A percentile compares a stretch with the other conserved stretches of the same genome.
These are phyloP conservation scores for Heliosperma pusillum DNA, from an alignment of 148 eudicot species.

Conservation along the genomic window DNA sequence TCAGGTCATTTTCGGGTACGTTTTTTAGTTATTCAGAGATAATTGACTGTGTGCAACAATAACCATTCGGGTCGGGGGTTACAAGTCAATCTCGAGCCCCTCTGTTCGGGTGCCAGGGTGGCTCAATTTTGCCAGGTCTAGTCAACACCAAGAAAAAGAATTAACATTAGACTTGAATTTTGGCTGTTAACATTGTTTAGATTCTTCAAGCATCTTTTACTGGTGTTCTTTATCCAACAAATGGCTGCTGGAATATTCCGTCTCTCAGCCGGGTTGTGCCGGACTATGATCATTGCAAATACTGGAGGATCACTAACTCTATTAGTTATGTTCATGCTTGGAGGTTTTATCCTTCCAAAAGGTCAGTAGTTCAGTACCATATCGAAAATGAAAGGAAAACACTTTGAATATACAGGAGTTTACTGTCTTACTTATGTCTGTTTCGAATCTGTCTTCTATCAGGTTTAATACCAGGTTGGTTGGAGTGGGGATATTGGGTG, in stretches of 20 bases:
- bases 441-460: not conserved
- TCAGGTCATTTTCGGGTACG: too few relatives aligned
- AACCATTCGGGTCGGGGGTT: too few relatives aligned
- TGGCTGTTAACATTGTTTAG: slow-evolving; percentile 29
- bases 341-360: slow-evolving; percentile 93
- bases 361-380: slow-evolving; percentile 31
- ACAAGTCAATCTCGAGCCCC: too few relatives aligned
- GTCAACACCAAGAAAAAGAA: not conserved
- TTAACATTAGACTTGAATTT: not conserved
- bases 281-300: slow-evolving; percentile 87
- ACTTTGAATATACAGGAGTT: not conserved
- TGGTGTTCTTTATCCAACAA: slow-evolving; percentile 83
- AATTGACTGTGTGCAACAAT: too few relatives aligned
- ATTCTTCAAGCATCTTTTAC: slow-evolving; percentile 80
- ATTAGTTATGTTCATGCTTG: slow-evolving; percentile 86
- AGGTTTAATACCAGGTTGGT: slow-evolving; percentile 76
- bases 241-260: slow-evolving; percentile 97
- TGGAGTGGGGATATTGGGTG: slow-evolving; percentile 87
- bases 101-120: too few relatives aligned
- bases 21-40: too few relatives aligned
- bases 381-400: not conserved
- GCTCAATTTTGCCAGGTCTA: too few relatives aligned
- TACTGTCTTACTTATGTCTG: not conserved
- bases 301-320: slow-evolving; percentile 77
- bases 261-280: slow-evolving; percentile 67